Base-by-base conservation (phyloP, 441 rosid genomes). In the Sinapis alba region DNA sequence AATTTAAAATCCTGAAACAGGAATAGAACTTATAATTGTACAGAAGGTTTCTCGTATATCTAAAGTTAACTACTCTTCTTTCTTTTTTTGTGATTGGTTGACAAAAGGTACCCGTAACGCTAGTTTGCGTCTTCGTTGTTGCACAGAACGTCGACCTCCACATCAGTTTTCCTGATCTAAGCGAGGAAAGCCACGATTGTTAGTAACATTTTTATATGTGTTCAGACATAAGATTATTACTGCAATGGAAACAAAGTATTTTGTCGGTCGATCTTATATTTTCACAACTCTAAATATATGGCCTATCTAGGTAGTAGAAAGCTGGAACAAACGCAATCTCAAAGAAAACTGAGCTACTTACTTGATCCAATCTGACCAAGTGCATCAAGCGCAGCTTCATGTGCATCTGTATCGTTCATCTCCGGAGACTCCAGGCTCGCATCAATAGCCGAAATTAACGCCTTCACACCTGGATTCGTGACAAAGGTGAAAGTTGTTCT, bases 301-400 rank as follows among this genome's bases (percentile, higher is more conserved):
- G 60, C 18, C 71, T 65, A 83, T 51, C 57, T 24, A 69, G 64
- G 30, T 15, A 27, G 58, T 19, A 65, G 26, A 50, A 65, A 54
- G 51, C 59, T 50, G 28, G 15, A 26, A 16, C 12, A 36, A 65
- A 65, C 11, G 18, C 8, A 50, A 8, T 19, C 38, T 60, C 19
- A 66, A 50, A 51, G 43, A 41, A 41, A 28, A 20, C 30, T 61
- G 70, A 54, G 36, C 30, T 28, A 85, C 97, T 84, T 86, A 94
- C 99, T 84, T 34, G 82, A 83, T 47, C 98, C 99, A 65, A 92
- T 87, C 78, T 86, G 91, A 75, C 97, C 96, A 83, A 94, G 79
- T 65, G 97, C 91, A 81, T 92, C 99, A 78, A 94, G 79, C 66
- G 94, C 94, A 78, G 87, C 81, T 88, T 90, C 97, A 71, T 77